phyloP scores from a whole-genome alignment of 805 yeast genomes.

The Schwanniomyces polymorphus region DNA sequence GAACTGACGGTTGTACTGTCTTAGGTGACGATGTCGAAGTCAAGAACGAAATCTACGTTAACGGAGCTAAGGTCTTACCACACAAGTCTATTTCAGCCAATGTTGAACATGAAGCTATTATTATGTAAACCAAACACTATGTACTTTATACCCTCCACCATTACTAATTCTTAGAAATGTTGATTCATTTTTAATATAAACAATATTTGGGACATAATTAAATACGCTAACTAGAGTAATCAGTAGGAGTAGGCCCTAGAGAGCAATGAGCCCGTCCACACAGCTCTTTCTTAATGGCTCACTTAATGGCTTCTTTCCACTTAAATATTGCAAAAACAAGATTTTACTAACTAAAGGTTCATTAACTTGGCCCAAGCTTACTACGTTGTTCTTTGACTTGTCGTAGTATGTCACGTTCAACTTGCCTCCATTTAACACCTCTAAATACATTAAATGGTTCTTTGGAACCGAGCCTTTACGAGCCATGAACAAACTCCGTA shows the following conservation, averaged over 20 bases:
- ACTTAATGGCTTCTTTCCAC: slow-evolving; percentile 67
- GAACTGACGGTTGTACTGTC: slow-evolving; percentile 96
- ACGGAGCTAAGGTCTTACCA: slow-evolving; percentile 99
- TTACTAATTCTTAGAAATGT: slow-evolving; percentile 1
- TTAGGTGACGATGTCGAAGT: slow-evolving; percentile 99
- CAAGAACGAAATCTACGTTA: slow-evolving; percentile 97
- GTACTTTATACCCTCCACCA: not conserved
- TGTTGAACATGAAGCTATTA: slow-evolving; percentile 97
- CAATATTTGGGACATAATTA: not conserved
- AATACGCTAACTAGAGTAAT: not conserved
- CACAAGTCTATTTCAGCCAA: slow-evolving; percentile 95
- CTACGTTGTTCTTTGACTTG: slow-evolving; percentile 19
- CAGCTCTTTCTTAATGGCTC: slow-evolving; percentile 50
- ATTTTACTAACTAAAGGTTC: slow-evolving; percentile 65
- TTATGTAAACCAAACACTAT: slow-evolving; percentile 62
- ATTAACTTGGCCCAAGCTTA: slow-evolving; percentile 56
- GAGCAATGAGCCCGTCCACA: slow-evolving; percentile 29
- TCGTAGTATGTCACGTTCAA: slow-evolving; percentile 25
- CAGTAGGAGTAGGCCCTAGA: not conserved
- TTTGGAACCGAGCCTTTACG: slow-evolving; percentile 73
- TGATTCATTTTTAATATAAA: slow-evolving; percentile 1
- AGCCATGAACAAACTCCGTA: slow-evolving; percentile 57
- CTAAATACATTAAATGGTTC: slow-evolving; percentile 65
- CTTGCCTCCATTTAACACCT: slow-evolving; percentile 42
- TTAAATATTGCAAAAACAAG: slow-evolving; percentile 74